Evolutionary conservation across 1,284 basidiomycete genomes (phyloP), one percentile per base, ranked within the genome.

Genomic region (Heterobasidion occidentale): DNA sequence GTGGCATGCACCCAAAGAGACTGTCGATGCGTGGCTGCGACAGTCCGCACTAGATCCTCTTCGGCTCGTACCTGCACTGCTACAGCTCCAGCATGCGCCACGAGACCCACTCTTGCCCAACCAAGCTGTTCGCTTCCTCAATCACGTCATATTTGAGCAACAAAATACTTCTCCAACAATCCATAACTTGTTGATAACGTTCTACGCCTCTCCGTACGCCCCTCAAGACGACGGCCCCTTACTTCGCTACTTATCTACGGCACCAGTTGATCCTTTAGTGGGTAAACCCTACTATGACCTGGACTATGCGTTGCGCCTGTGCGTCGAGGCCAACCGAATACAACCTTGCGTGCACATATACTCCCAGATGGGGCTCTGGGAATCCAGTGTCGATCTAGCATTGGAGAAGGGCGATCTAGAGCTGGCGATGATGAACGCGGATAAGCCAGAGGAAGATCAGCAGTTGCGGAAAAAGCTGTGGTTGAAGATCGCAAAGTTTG

Each of bases 261-360:
- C 91, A 1, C 93, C 92, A 1, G 80, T 84, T 17, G 86, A 98
- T 68, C 88, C 93, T 1, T 68, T 90, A 20, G 92, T 92, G 0
- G 85, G 84, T 3, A 86, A 86, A 66, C 95, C 96, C 1, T 97
- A 94, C 70, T 99, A 94, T 67, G 96, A 99, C 65, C 81, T 99
- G 44, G 95, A 99, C 73, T 99, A 98, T 67, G 97, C 96, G 0
- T 70, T 99, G 58, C 84, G 97, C 9, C 72, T 97, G 49, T 99
- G 95, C 74, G 93, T 92, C 65, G 81, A 85, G 61, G 79, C 88
- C 46, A 84, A 86, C 6, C 79, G 91, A 51, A 91, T 85, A 35
- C 92, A 95, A 64, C 86, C 96, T 1, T 98, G 95, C 68, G 94
- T 99, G 46, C 89, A 94, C 64, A 96, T 99, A 57, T 99, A 98